Evolutionary conservation across 2,329 filamentous ascomycete genomes (phyloP), one percentile per base, ranked within the genome.

Genomic region (Mycosphaerella sp.): DNA sequence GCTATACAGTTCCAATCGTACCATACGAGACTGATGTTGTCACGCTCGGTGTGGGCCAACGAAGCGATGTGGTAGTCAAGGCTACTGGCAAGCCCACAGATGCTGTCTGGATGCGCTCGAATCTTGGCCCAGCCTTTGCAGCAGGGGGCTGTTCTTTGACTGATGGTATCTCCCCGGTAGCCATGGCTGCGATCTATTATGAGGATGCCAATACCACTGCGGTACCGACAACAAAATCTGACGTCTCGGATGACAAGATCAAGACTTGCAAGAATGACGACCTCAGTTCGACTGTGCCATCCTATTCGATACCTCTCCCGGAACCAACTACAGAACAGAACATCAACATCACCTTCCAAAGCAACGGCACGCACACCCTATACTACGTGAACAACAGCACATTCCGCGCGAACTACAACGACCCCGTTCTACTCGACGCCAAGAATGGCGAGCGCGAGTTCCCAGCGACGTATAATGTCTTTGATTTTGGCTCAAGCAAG

Each of bases 161-260:
- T 49, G 43, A 59, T 41, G 47, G 59, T 14, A 83, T 10, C 52
- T 64, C 60, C 82, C 49, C 60, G 1, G 59, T 74, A 42, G 81
- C 78, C 1, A 61, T 80, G 0, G 85, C 84, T 0, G 80, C 77
- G 12, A 73, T 88, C 44, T 85, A 84, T 69, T 88, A 87, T 65
- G 74, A 84, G 32, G 62, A 73, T 6, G 78, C 80, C 9, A 71
- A 85, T 59, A 71, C 70, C 3, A 68, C 66, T 42, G 51, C 55
- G n/a, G 54, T 59, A 4, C 65, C 66, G 3, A 65, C 68, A 14
- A 70, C 67, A 6, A 79, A 74, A 2, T 63, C 78, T 0, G 71
- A 75, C 0, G 75, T 82, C 56, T 72, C 77, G 0, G 70, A 66
- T 10, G 75, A 54, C 39, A 50, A 47, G 12, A 82, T 9, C 50